Conservation (phyloP, 2,329 filamentous ascomycete species). For the Dothideomycetidae sp. region DNA sequence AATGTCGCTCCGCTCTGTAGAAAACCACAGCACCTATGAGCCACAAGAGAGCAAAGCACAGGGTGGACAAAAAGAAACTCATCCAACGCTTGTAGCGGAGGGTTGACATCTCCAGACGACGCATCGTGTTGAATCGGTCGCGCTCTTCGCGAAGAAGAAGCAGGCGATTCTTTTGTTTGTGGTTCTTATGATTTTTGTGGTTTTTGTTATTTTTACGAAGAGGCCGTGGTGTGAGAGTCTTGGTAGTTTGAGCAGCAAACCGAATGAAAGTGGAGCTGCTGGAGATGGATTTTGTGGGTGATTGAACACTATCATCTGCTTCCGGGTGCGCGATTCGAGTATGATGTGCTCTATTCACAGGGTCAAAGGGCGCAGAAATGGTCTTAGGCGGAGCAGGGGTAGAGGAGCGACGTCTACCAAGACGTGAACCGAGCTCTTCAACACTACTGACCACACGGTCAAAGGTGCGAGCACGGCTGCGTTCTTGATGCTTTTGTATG, state of each 20-base stretch:
- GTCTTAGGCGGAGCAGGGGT: slow-evolving; percentile 13
- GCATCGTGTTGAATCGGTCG: slow-evolving; percentile 40
- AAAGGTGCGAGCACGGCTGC: slow-evolving; percentile 39
- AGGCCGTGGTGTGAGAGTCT: slow-evolving; percentile 10
- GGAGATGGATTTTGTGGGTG: background rate
- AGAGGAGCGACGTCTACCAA: slow-evolving; percentile 12
- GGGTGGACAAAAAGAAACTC: slow-evolving; percentile 51
- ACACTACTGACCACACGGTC: slow-evolving; percentile 40
- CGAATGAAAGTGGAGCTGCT: slow-evolving; percentile 10
- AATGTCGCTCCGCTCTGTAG: slow-evolving; percentile 41
- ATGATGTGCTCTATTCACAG: slow-evolving; percentile 7
- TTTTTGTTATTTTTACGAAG: background rate
- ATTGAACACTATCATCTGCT: background rate
- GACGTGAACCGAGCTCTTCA: slow-evolving; percentile 30
- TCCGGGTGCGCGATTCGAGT: background rate
- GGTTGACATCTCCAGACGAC: slow-evolving; percentile 56
- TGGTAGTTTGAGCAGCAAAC: slow-evolving; percentile 13
- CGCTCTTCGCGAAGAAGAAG: slow-evolving; percentile 41
- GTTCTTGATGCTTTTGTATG: slow-evolving; percentile 43
- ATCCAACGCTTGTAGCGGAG: slow-evolving; percentile 57
- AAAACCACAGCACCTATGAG: slow-evolving; percentile 68
- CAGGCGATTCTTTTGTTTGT: slow-evolving; percentile 29
- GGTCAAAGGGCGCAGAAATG: slow-evolving; percentile 13
- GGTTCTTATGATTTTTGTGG: background rate
- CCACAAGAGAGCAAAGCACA: slow-evolving; percentile 63